These are phyloP conservation scores for Colletotrichum endophyticum DNA, from an alignment of 2,329 filamentous ascomycete species.

Conservation along the genomic window DNA sequence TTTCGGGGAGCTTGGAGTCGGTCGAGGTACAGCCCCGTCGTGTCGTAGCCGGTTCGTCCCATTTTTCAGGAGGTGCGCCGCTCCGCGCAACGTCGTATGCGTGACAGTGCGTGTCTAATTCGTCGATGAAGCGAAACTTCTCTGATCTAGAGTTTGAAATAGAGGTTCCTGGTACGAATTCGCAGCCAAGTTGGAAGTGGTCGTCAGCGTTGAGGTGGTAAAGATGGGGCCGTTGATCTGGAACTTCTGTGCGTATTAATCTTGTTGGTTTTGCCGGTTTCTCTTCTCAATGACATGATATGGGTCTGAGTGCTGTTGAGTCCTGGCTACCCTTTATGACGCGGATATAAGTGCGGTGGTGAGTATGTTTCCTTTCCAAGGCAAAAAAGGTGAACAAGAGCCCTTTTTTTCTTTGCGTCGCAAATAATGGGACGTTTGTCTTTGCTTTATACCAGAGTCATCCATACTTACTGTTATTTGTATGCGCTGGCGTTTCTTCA, in stretches of 20 bases:
- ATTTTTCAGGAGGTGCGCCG: neutral
- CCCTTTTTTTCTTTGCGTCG: neutral
- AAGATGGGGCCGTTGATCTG: neutral
- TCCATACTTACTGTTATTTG: neutral
- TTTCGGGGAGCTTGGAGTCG: neutral
- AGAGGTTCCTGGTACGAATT: neutral
- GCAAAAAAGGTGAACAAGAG: neutral
- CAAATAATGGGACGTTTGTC: neutral
- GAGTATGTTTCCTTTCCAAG: neutral
- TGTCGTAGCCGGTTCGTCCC: constrained; percentile 21
- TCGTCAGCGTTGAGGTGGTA: constrained; percentile 3
- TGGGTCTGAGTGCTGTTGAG: neutral
- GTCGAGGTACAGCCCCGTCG: neutral
- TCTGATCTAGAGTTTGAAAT: neutral
- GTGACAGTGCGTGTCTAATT: neutral
- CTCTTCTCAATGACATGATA: constrained; percentile 17
- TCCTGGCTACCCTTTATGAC: neutral
- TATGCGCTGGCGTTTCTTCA: neutral
- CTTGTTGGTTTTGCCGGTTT: neutral
- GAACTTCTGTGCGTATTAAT: neutral
- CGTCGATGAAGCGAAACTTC: neutral
- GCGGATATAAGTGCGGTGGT: neutral
- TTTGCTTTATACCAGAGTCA: neutral
- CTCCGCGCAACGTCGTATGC: neutral
- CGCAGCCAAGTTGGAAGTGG: neutral